Base-by-base conservation (phyloP, 768 basidiomycete genomes). In the Pseudohyphozyma bogoriensis region DNA sequence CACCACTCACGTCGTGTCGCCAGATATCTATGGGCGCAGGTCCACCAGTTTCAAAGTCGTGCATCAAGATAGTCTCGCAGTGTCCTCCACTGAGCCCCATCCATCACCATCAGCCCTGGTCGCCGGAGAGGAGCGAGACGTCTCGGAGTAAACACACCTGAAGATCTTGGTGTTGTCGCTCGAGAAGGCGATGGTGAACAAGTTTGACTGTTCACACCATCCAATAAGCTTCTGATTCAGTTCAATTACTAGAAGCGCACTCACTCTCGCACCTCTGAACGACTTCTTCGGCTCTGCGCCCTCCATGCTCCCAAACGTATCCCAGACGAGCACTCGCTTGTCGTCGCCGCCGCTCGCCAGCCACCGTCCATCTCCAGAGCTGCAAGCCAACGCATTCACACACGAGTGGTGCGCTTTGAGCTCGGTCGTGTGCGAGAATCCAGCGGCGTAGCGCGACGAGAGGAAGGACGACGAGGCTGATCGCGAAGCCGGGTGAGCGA, bases 341-440 rank as follows among this genome's bases (percentile, higher is more conserved):
- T 66, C 64, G 58, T 66, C 64, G 1, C 64, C 64, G 0, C 57
- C 64, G 35, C 44, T 56, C 2, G 64, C 64, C 3, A 66, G 55
- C 60, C 58, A 66, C 15, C 55, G n/a, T 3, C 57, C 58, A 32
- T 53, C 58, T 24, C 57, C 57, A 2, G 20, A 24, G 8, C 57
- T 56, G 45, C 59, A 35, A 1, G 57, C 55, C 18, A 66, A 54
- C 1, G 60, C 61, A 44, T 66, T 66, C 28, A 66, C 60, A 39
- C 64, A 68, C 4, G 47, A 39, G 36, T 65, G 62, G 50, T 64
- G 60, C 4, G 56, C 63, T 0, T 7, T 15, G 26, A 51, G 45
- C 2, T 56, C 58, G 4, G 55, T 55, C 32, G 53, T 39, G 10
- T n/a, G 3, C 18, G 18, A 5, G 33, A 50, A 39, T 1, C n/a